Conservation (phyloP, 2,329 filamentous ascomycete species). For the Sphaerulina vaccinii region DNA sequence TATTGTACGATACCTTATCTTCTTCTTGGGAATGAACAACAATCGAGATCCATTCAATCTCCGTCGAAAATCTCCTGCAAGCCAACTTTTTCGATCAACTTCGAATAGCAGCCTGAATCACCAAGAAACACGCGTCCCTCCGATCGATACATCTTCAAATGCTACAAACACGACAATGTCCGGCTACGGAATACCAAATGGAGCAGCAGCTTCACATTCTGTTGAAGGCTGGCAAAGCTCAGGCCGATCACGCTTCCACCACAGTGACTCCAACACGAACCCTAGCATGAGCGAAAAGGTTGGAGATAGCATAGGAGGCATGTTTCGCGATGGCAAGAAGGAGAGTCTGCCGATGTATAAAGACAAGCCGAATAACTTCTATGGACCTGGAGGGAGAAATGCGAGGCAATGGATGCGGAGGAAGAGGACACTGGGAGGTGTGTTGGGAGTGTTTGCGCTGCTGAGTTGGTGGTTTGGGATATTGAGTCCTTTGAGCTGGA, state of each 20-base stretch:
- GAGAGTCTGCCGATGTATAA: slow-evolving; percentile 88
- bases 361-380: slow-evolving; percentile 86
- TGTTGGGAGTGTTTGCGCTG: slow-evolving; percentile 55
- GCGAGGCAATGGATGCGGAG: slow-evolving; percentile 44
- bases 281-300: slow-evolving; percentile 47
- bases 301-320: slow-evolving; percentile 61
- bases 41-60: slow-evolving; percentile 49
- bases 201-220: slow-evolving; percentile 16
- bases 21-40: slow-evolving; percentile 39
- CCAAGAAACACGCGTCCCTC: slow-evolving; percentile 8
- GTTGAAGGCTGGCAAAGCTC: slow-evolving; percentile 20
- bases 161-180: slow-evolving; percentile 21
- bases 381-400: slow-evolving; percentile 55
- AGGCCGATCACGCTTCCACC: slow-evolving; percentile 24
- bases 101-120: slow-evolving; percentile 6
- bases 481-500: slow-evolving; percentile 45
- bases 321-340: slow-evolving; percentile 61
- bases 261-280: slow-evolving; percentile 11
- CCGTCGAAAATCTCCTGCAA: slow-evolving; percentile 34
- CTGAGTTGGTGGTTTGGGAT: slow-evolving; percentile 69
- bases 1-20: too few species aligned
- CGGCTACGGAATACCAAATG: slow-evolving; percentile 25
- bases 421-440: slow-evolving; percentile 59
- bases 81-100: slow-evolving; percentile 21
- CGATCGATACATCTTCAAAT: slow-evolving; percentile 10